phyloP scores from a whole-genome alignment of 768 basidiomycete species.

The Lentinula lateritia region DNA sequence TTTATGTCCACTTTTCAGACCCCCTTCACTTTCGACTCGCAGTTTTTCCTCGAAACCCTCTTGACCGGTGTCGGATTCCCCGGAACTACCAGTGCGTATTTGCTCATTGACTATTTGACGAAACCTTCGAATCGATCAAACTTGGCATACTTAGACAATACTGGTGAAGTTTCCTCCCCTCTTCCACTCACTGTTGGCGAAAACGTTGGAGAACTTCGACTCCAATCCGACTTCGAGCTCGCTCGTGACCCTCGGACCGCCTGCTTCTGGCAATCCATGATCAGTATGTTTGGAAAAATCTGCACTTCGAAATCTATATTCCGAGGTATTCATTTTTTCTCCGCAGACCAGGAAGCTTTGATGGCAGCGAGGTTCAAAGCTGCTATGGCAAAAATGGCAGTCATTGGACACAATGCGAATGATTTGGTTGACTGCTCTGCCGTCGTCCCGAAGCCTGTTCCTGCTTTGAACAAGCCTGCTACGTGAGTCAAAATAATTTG shows the following conservation, averaged over 20 bases:
- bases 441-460: conserved; percentile 6
- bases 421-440: conserved; percentile 23
- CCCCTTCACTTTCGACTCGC: conserved; percentile 24
- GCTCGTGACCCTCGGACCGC: conserved; percentile 27
- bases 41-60: conserved; percentile 22
- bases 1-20: conserved; percentile 19
- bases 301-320: no score
- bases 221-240: conserved; percentile 22
- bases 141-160: conserved; percentile 5
- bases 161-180: conserved; percentile 17
- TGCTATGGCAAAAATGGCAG: conserved; percentile 28
- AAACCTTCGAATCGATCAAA: no score
- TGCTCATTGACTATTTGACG: not conserved
- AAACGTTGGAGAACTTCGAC: conserved; percentile 20
- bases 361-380: conserved; percentile 21
- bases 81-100: conserved; percentile 12
- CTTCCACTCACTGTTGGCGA: conserved; percentile 8
- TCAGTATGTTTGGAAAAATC: conserved; percentile 13
- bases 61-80: conserved; percentile 21
- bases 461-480: not conserved
- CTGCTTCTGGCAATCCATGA: conserved; percentile 34
- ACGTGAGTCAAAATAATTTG: not conserved
- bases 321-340: not conserved
- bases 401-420: conserved; percentile 19
- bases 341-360: conserved; percentile 15